phyloP scores from a whole-genome alignment of 2,329 filamentous ascomycete genomes.

The Phialophora tarda region DNA sequence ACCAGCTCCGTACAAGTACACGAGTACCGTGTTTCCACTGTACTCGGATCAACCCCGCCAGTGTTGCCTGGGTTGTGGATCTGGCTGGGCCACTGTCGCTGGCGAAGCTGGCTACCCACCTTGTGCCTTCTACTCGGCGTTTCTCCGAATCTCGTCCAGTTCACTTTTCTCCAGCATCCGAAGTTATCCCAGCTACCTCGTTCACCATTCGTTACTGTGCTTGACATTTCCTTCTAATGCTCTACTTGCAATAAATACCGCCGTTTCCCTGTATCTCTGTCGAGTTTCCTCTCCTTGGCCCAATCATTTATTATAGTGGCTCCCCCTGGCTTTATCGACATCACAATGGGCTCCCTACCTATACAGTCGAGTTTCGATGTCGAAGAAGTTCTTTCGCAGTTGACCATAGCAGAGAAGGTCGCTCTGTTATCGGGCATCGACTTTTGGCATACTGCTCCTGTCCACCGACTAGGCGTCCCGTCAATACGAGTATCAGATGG shows the following conservation, averaged over 20 bases:
- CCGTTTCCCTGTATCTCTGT: not conserved
- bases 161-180: constrained; percentile 7
- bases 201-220: constrained; percentile 9
- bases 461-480: constrained; percentile 68
- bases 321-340: not conserved
- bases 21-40: not conserved
- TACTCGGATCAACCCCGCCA: not conserved
- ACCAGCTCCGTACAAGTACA: not conserved
- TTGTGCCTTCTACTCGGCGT: not conserved
- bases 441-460: constrained; percentile 71
- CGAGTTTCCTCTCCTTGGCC: not conserved
- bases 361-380: constrained; percentile 37
- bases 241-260: not conserved
- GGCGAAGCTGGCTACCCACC: not conserved
- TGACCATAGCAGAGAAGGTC: constrained; percentile 54
- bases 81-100: constrained; percentile 1
- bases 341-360: constrained; percentile 34
- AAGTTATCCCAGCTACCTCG: constrained; percentile 20
- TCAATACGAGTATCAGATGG: constrained; percentile 71
- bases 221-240: not conserved
- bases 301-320: not conserved
- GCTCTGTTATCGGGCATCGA: constrained; percentile 67
- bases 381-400: constrained; percentile 44
- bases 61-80: not conserved
- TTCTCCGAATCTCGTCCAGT: constrained; percentile 4